Conservation (phyloP, 495 filamentous ascomycete genomes). For the Talaromyces proteolyticus region DNA sequence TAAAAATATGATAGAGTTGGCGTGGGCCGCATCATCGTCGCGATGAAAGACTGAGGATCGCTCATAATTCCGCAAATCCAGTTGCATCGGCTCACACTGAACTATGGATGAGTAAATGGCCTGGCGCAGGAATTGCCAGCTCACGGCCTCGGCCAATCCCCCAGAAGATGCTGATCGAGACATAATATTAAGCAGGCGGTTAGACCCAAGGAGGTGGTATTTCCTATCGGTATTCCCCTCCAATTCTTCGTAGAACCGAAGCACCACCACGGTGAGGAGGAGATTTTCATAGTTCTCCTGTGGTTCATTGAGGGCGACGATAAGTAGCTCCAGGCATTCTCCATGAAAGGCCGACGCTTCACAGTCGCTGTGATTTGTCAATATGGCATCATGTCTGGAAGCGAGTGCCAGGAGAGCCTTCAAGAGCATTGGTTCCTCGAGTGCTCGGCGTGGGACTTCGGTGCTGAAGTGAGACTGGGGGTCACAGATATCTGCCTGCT, state of each 20-base stretch:
- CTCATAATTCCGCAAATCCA: conserved; percentile 30
- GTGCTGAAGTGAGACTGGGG: conserved; percentile 27
- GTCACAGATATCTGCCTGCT: conserved; percentile 31
- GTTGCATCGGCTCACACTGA: conserved; percentile 26
- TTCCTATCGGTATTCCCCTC: conserved; percentile 25
- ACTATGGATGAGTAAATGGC: conserved; percentile 35
- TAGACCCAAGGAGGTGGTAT: conserved; percentile 32
- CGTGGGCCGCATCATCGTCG: conserved; percentile 25
- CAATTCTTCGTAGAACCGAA: conserved; percentile 33
- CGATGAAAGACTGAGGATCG: conserved; percentile 27
- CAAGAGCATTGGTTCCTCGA: conserved; percentile 27
- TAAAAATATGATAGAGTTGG: conserved; percentile 28
- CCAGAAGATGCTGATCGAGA: conserved; percentile 28
- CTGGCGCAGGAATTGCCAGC: conserved; percentile 35
- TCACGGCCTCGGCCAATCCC: conserved; percentile 33
- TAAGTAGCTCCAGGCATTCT: conserved; percentile 28
- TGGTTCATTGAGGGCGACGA: conserved; percentile 21
- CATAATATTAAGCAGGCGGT: conserved; percentile 29
- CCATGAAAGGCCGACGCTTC: conserved; percentile 34
- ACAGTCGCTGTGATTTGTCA: conserved; percentile 22
- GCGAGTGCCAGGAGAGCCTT: conserved; percentile 28
- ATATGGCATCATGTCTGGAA: conserved; percentile 28
- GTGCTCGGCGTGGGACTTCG: conserved; percentile 24
- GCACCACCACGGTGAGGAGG: conserved; percentile 28
- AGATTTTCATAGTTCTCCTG: conserved; percentile 28